phyloP scores from a whole-genome alignment of 768 basidiomycete species.

The Cytidiella melzeri region DNA sequence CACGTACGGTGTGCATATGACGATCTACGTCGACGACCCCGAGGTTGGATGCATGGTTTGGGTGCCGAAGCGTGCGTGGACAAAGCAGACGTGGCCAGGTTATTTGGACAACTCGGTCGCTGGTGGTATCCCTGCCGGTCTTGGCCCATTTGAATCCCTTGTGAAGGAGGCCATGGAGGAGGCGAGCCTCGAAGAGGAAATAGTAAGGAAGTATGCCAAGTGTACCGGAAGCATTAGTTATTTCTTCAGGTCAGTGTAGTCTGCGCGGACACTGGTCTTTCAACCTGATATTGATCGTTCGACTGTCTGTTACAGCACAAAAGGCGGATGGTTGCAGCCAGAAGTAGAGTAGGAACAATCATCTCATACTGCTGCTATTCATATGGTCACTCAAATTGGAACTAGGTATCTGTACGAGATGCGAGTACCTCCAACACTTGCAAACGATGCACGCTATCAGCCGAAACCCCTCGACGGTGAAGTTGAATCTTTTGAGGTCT shows the following conservation, averaged over 20 bases:
- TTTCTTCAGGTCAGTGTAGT: slow-evolving; percentile 60
- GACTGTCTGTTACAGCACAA: slow-evolving; percentile 35
- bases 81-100: slow-evolving; percentile 90
- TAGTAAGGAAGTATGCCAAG: slow-evolving; percentile 55
- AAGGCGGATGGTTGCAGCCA: slow-evolving; percentile 76
- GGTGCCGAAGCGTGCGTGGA: slow-evolving; percentile 80
- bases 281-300: not conserved
- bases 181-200: slow-evolving; percentile 67
- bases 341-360: slow-evolving; percentile 63
- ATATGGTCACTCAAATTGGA: not conserved
- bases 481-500: slow-evolving; percentile 87
- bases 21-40: slow-evolving; percentile 51
- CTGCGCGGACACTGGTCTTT: not conserved
- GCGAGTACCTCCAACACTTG: slow-evolving; percentile 43
- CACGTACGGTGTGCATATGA: slow-evolving; percentile 93
- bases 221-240: slow-evolving; percentile 73
- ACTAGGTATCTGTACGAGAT: slow-evolving; percentile 82
- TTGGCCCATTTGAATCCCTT: slow-evolving; percentile 62
- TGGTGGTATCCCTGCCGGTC: slow-evolving; percentile 85
- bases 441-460: slow-evolving; percentile 42
- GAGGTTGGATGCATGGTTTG: slow-evolving; percentile 55
- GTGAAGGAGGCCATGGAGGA: slow-evolving; percentile 94
- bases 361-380: not conserved
- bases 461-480: slow-evolving; percentile 86
- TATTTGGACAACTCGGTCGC: slow-evolving; percentile 88